Conservation (phyloP, 2,329 filamentous ascomycete species). For the Fusarium goolgardi region DNA sequence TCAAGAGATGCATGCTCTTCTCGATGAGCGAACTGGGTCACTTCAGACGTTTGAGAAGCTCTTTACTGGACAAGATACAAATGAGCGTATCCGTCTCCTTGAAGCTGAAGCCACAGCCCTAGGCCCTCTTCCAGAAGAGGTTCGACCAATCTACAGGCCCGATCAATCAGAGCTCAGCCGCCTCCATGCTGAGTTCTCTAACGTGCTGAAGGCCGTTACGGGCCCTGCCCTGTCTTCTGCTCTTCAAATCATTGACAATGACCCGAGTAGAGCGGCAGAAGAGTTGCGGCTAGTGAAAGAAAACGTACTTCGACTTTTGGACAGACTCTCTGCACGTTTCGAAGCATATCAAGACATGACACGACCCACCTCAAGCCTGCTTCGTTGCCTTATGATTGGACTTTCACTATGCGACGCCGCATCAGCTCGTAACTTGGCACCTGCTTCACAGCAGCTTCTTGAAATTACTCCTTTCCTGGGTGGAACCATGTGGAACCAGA, state of each 20-base stretch:
- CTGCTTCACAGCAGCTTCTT: slow-evolving; percentile 54
- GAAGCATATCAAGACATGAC: slow-evolving; percentile 88
- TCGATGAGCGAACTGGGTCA: slow-evolving; percentile 68
- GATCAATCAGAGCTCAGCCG: slow-evolving; percentile 72
- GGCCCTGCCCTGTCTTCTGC: slow-evolving; percentile 58
- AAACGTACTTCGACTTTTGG: slow-evolving; percentile 75
- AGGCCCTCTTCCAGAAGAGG: slow-evolving; percentile 73
- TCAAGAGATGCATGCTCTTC: slow-evolving; percentile 63
- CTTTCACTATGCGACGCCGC: slow-evolving; percentile 68
- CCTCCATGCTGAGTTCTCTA: slow-evolving; percentile 86
- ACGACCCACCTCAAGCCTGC: slow-evolving; percentile 78
- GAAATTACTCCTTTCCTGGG: slow-evolving; percentile 67
- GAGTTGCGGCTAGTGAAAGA: slow-evolving; percentile 64
- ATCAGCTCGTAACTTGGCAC: slow-evolving; percentile 58
- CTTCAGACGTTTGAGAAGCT: slow-evolving; percentile 73
- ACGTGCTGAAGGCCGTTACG: slow-evolving; percentile 74
- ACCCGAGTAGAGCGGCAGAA: slow-evolving; percentile 39
- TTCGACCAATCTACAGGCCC: slow-evolving; percentile 77
- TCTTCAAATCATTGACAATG: slow-evolving; percentile 43
- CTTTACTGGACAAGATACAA: slow-evolving; percentile 76
- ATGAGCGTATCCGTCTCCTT: slow-evolving; percentile 72
- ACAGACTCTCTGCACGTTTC: slow-evolving; percentile 76
- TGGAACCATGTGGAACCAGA: slow-evolving; percentile 53
- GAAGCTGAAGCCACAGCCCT: slow-evolving; percentile 71
- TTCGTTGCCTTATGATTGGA: slow-evolving; percentile 82